Base-by-base conservation (phyloP, 1,139 yeast genomes). In the Suhomyces ambrosiae region DNA sequence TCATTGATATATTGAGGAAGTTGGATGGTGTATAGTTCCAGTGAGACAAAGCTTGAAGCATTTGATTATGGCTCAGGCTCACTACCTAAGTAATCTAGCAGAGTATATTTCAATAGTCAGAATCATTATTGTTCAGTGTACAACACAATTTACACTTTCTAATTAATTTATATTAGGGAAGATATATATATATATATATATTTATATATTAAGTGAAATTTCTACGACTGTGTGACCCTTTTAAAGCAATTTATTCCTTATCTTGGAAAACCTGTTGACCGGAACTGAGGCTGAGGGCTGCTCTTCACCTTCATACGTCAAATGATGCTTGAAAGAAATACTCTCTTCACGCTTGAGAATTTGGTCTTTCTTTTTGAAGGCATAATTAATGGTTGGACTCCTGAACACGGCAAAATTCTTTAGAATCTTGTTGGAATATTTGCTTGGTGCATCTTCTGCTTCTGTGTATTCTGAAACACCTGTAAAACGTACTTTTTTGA, bases 381-480 rank as follows among this genome's bases (percentile, higher is more conserved):
- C 37, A 24, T 46, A 35, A 35, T 44, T 35, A 26, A 40, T 37
- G 4, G 59, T 55, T n/a, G 60, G 58, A 15, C 49, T 48, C 40
- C 61, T 61, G 46, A 69, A 67, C 12, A 62, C 61, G 0, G 74
- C 74, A 54, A 71, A 71, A 42, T 70, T 71, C 61, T 71, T 66
- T 37, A 77, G 55, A 28, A 76, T 74, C 33, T 68, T 65, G 44
- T 65, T 66, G 26, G 77, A 60, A 43, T 71, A 74, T 33, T 63
- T 66, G 3, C 78, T 61, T 1, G 82, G 82, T 0, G 76, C 78
- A 57, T 78, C 83, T 50, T 78, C 83, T 7, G 71, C 77, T 27
- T 68, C 78, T 1, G 71, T 54, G 45, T 75, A 78, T 35, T 65
- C 74, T 0, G 76, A 68, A 3, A 78, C 82, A 1, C 82, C 82